phyloP scores from a whole-genome alignment of 352 stramenopile genomes.

The Globisporangium parvum region DNA sequence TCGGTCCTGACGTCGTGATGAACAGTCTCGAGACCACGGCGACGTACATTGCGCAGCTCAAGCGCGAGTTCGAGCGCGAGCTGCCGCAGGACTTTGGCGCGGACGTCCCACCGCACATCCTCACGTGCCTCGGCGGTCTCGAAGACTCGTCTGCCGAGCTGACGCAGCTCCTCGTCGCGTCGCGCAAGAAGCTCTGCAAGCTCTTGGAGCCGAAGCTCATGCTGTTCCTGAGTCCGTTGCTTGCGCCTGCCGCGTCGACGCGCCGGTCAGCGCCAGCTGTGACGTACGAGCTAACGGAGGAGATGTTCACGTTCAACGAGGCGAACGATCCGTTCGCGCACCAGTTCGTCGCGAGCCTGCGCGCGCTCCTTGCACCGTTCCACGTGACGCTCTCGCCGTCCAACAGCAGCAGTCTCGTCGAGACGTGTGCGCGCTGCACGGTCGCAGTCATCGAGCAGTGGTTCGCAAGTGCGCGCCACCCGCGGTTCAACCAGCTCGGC shows the following conservation, averaged over 20 bases:
- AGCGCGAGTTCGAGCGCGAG: slow-evolving; percentile 66
- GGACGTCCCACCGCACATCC: slow-evolving; percentile 65
- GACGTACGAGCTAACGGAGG: slow-evolving; percentile 78
- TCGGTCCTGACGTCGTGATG: slow-evolving; percentile 67
- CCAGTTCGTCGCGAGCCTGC: slow-evolving; percentile 58
- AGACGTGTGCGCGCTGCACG: slow-evolving; percentile 33
- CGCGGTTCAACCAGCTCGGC: slow-evolving; percentile 75
- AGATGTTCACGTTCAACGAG: slow-evolving; percentile 85
- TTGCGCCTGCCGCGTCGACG: slow-evolving; percentile 37
- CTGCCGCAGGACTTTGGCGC: slow-evolving; percentile 57
- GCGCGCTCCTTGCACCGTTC: slow-evolving; percentile 48
- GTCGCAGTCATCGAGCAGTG: slow-evolving; percentile 55
- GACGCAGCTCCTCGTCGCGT: slow-evolving; percentile 54
- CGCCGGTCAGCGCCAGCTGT: slow-evolving; percentile 28
- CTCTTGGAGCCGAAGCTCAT: slow-evolving; percentile 73
- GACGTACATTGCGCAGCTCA: slow-evolving; percentile 80
- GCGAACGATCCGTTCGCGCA: slow-evolving; percentile 84
- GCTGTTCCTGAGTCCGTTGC: slow-evolving; percentile 37
- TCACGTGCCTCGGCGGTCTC: slow-evolving; percentile 62
- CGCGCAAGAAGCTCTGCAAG: slow-evolving; percentile 70
- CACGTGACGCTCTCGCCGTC: slow-evolving; percentile 39
- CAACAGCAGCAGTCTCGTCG: slow-evolving; percentile 56
- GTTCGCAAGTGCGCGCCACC: slow-evolving; percentile 37
- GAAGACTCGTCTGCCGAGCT: slow-evolving; percentile 72
- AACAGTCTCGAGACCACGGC: slow-evolving; percentile 75